These are phyloP conservation scores for Serendipita sp. DNA, from an alignment of 768 basidiomycete species.

Conservation along the genomic window DNA sequence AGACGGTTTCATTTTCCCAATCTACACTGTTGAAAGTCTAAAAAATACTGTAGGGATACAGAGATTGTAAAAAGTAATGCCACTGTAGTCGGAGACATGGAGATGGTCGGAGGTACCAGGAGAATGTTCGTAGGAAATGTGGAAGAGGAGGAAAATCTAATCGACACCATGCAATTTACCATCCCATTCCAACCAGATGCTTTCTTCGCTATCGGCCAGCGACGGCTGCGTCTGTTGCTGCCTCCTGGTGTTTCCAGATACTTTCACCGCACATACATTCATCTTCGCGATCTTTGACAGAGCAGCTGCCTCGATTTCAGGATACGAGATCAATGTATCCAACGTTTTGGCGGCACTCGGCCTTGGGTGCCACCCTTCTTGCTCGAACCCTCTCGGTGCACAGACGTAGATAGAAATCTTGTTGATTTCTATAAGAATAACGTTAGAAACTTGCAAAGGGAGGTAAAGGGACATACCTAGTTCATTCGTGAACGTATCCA, in stretches of 20 bases:
- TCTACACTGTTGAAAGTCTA: too few species aligned
- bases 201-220: not conserved
- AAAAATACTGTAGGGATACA: too few species aligned
- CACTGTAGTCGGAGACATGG: too few species aligned
- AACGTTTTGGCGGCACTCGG: not conserved
- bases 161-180: not conserved
- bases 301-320: not conserved
- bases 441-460: not conserved
- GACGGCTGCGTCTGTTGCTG: too few species aligned
- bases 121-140: too few species aligned
- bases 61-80: too few species aligned
- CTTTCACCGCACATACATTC: not conserved
- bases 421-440: not conserved
- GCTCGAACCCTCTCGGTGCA: not conserved
- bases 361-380: not conserved
- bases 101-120: too few species aligned
- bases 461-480: not conserved
- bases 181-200: constrained; percentile 2
- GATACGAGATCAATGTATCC: not conserved
- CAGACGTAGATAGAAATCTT: not conserved
- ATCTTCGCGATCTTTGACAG: not conserved
- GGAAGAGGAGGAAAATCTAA: not conserved
- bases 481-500: not conserved
- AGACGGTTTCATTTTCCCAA: too few species aligned
- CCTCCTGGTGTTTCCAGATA: not conserved